These are phyloP conservation scores for Gigaspora rosea DNA, from an alignment of 192 early-diverging fungal genomes.

Conservation along the genomic window DNA sequence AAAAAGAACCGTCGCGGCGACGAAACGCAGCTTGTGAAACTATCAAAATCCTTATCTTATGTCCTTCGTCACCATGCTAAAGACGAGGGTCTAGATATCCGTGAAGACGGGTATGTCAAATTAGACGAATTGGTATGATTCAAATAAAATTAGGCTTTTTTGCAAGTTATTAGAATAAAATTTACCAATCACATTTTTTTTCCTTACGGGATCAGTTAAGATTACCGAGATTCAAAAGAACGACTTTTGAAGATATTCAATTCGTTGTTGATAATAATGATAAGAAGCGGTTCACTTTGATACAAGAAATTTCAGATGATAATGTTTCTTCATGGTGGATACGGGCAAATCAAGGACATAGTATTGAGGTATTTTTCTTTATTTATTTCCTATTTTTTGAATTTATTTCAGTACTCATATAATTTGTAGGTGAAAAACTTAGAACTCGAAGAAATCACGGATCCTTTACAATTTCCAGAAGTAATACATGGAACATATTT, in stretches of 20 bases:
- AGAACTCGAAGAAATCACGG: constrained; percentile 48
- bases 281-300: constrained; percentile 78
- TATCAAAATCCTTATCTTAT: constrained; percentile 82
- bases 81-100: constrained; percentile 73
- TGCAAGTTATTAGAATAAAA: neutral
- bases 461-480: constrained; percentile 46
- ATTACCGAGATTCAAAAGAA: constrained; percentile 57
- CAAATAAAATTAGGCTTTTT: neutral
- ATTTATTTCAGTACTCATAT: neutral
- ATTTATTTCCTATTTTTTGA: neutral
- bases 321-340: constrained; percentile 57
- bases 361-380: constrained; percentile 41
- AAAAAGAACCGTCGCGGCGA: neutral
- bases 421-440: constrained; percentile 45
- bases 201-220: constrained; percentile 41
- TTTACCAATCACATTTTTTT: neutral
- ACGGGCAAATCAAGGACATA: constrained; percentile 89
- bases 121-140: constrained; percentile 65
- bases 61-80: constrained; percentile 83
- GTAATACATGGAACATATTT: constrained; percentile 74
- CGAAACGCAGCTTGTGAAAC: neutral
- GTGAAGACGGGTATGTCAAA: constrained; percentile 73
- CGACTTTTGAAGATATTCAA: constrained; percentile 64
- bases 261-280: constrained; percentile 73
- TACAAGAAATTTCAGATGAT: constrained; percentile 33